phyloP scores from a whole-genome alignment of 768 basidiomycete species.

The Tulasnella sp. region DNA sequence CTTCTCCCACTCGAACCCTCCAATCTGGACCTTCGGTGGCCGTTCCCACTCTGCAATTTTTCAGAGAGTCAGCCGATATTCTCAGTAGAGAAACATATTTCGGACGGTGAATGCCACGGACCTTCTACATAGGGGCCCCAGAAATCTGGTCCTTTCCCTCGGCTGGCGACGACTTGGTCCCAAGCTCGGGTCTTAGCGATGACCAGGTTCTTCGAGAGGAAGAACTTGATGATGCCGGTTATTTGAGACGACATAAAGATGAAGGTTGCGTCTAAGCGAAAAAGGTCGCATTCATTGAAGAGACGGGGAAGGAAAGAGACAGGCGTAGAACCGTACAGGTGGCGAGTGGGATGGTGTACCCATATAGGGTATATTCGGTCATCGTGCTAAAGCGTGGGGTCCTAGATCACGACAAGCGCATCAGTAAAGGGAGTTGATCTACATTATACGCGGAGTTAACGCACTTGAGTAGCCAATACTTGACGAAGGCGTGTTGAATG shows the following conservation, averaged over 20 bases:
- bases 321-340: constrained; percentile 50
- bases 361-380: constrained; percentile 33
- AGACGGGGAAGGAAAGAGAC: not conserved
- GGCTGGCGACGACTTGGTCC: constrained; percentile 75
- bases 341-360: constrained; percentile 61
- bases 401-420: not conserved
- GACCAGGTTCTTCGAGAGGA: constrained; percentile 76
- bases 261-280: constrained; percentile 60
- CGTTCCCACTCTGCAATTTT: constrained; percentile 61
- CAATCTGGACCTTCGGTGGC: constrained; percentile 39
- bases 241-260: constrained; percentile 71
- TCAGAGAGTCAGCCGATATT: too few species aligned
- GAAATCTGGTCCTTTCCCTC: constrained; percentile 76
- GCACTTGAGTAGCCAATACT: constrained; percentile 60
- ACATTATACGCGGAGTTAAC: constrained; percentile 49
- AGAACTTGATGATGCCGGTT: constrained; percentile 71
- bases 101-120: not conserved
- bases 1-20: constrained; percentile 38
- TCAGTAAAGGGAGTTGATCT: constrained; percentile 35
- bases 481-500: constrained; percentile 65
- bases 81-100: too few species aligned
- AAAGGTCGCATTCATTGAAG: constrained; percentile 27
- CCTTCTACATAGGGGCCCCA: constrained; percentile 74
- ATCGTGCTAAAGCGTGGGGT: not conserved
- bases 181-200: constrained; percentile 68